Evolutionary conservation across 768 basidiomycete species (phyloP), one percentile per base, ranked within the genome.

Genomic region (Panaeolus papilionaceus): DNA sequence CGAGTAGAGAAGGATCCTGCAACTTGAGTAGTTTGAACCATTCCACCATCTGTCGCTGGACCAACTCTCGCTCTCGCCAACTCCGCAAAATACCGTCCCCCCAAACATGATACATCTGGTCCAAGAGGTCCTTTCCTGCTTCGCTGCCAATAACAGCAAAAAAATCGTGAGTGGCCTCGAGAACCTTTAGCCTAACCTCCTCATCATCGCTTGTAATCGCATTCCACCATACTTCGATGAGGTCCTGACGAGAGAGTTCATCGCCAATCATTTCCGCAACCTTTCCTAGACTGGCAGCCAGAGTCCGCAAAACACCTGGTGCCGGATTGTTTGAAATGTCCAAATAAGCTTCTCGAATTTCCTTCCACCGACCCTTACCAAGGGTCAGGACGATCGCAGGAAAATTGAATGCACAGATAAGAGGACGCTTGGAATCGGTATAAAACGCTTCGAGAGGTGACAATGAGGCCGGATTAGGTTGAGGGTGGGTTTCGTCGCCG

Each of bases 271-370:
- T 90, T 73, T 89, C 90, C 23, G 95, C 95, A 61, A 98, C 79
- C 76, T 96, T 95, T 63, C 96, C 96, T 14, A 97, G 75, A 66
- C 93, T 93, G 0, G 97, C 95, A 3, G 95, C 93, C 51, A 97
- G 83, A 14, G 94, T 93, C 62, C 87, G 86, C 26, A 89, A 87
- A 26, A 97, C 90, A 68, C 91, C 90, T 45, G 82, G 75, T 8
- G 84, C 83, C 18, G 80, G 81, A 73, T 89, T 86, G n/a, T 82
- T 78, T 33, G 92, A 84, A 18, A 99, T 83, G 9, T 84, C 79
- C 20, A 85, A 77, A 79, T 96, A 96, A 51, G 87, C 79, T 3
- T 85, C 84, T 20, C 91, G 86, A 26, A 99, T 78, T 66, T 91
- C 87, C 38, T 65, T 71, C 97, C 97, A 99, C 54, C 93, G 86